Conservation (phyloP, 78 protist species). For the Salpingoeca rosetta region DNA sequence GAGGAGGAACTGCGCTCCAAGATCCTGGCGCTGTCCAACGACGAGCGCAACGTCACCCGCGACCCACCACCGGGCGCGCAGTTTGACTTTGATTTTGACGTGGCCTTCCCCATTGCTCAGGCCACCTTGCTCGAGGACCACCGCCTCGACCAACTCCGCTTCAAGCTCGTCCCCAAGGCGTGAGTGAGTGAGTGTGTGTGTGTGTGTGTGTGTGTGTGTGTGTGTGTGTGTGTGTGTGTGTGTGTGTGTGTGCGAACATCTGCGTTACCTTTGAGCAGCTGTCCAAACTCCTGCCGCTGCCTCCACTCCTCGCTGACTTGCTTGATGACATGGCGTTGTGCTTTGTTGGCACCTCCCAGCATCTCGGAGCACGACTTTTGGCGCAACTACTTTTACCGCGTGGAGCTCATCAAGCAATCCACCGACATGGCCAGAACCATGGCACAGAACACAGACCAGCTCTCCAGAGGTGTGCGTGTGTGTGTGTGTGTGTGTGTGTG, state of each 20-base stretch:
- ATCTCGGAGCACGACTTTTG: neutral
- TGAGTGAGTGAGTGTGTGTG: no score
- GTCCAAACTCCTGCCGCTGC: no score
- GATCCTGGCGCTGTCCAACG: neutral
- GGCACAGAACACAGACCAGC: neutral
- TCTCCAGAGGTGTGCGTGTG: neutral
- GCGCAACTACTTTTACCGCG: slow-evolving; percentile 30
- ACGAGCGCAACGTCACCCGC: neutral
- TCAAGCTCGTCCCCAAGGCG: neutral
- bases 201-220: no score
- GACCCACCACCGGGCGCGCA: neutral
- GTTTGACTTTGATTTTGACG: neutral
- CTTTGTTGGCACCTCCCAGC: neutral
- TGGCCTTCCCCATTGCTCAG: neutral
- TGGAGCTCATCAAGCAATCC: slow-evolving; percentile 10
- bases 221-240: neutral
- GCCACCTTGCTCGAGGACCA: neutral
- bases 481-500: no score
- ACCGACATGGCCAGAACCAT: neutral
- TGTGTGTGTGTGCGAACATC: neutral
- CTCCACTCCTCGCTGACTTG: no score
- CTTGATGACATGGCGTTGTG: neutral
- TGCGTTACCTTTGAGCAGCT: neutral
- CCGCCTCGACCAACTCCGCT: neutral
- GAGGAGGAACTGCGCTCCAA: neutral